Conservation (phyloP, 306 rosid species). For the Mimosa pudica region DNA sequence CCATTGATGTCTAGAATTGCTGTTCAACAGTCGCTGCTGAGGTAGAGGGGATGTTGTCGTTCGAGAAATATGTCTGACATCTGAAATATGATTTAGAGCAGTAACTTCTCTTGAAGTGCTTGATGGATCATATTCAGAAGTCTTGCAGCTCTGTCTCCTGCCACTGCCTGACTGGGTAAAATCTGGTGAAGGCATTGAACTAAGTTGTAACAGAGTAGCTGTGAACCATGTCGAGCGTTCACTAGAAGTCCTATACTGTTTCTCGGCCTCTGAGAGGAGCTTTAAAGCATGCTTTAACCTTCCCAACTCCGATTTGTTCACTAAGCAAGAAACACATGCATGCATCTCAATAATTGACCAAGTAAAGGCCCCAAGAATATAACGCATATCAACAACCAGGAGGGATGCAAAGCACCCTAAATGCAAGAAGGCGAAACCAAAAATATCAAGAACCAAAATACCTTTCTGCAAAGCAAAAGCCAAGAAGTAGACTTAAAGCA, state of each 20-base stretch:
- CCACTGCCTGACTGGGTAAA: constrained; percentile 76
- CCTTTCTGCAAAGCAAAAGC: constrained; percentile 16
- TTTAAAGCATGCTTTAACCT: constrained; percentile 90
- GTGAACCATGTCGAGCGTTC: constrained; percentile 99
- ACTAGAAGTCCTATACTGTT: constrained; percentile 88
- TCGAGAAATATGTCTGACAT: constrained; percentile 56
- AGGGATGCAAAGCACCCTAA: neutral
- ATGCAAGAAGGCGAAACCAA: neutral
- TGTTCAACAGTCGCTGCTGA: constrained; percentile 49
- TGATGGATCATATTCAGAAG: constrained; percentile 81
- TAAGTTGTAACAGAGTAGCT: constrained; percentile 92
- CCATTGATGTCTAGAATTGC: constrained; percentile 47
- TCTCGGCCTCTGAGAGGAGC: constrained; percentile 96
- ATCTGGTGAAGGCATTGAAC: constrained; percentile 84
- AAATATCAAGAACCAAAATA: constrained; percentile 27
- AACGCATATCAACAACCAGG: constrained; percentile 1
- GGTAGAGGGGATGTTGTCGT: constrained; percentile 56
- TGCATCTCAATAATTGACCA: constrained; percentile 30
- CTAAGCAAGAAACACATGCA: constrained; percentile 58
- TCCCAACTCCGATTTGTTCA: constrained; percentile 80
- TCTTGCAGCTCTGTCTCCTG: constrained; percentile 84
- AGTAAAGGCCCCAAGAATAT: constrained; percentile 15
- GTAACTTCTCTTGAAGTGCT: constrained; percentile 71
- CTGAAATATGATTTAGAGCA: constrained; percentile 54
- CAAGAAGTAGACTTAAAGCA: constrained; percentile 26